Evolutionary conservation across 495 filamentous ascomycete species (phyloP).

Genomic region (Aspergillus nidulans): DNA sequence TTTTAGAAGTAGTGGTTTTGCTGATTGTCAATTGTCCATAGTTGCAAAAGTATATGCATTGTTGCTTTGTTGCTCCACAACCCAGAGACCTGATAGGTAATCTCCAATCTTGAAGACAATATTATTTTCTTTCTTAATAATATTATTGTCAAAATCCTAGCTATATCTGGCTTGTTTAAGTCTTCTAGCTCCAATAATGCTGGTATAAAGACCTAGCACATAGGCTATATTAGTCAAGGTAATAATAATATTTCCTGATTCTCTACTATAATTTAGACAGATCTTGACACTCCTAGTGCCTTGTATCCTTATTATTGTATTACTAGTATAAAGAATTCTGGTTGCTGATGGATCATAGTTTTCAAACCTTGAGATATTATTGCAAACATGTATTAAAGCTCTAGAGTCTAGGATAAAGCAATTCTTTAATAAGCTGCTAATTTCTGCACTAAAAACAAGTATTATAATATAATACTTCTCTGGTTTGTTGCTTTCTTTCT

Average conservation of each 20-base stretch:
- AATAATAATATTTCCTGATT: background rate
- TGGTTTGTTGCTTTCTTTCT: too few species aligned
- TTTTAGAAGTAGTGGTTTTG: background rate
- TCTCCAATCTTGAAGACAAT: background rate
- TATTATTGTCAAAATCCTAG: background rate
- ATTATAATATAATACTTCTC: too few species aligned
- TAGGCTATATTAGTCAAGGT: background rate
- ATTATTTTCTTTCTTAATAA: background rate
- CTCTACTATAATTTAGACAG: background rate
- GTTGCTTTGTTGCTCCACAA: background rate
- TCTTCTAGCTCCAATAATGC: too few species aligned
- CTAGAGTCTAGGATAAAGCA: background rate
- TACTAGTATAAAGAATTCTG: too few species aligned
- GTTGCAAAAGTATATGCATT: background rate
- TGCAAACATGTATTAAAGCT: background rate
- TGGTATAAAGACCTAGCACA: too few species aligned
- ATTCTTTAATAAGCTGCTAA: background rate
- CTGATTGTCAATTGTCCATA: background rate
- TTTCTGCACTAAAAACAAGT: too few species aligned
- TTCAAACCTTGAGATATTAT: too few species aligned
- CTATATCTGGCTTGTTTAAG: too few species aligned
- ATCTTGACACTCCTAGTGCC: background rate
- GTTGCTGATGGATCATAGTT: too few species aligned
- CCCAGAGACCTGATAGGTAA: background rate
- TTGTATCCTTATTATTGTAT: background rate